Percentiles rank a stretch among this genome's conserved stretches.
Evolutionary conservation across 257 asterid genomes (phyloP).

Genomic region (Penstemon davidsonii): DNA sequence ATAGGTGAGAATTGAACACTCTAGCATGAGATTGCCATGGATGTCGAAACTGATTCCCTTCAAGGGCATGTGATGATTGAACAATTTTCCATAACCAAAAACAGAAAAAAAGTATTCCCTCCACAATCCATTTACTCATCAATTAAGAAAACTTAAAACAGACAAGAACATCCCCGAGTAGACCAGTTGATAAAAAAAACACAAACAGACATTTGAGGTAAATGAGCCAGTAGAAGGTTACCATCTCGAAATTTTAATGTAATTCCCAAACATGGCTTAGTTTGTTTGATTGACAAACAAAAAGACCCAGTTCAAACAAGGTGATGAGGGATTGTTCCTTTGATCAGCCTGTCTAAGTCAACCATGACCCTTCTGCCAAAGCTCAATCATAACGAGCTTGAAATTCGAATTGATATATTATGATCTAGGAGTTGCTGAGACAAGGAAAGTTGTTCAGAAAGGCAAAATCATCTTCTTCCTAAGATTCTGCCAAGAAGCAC

Average conservation of each 20-base stretch:
- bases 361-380: not conserved
- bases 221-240: conserved; percentile 5
- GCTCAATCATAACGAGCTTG: not conserved
- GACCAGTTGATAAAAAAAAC: no score
- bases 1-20: no score
- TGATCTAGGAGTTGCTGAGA: not conserved
- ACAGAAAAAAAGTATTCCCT: no score
- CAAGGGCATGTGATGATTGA: no score
- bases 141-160: no score
- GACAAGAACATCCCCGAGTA: no score
- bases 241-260: not conserved
- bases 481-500: not conserved
- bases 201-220: not conserved
- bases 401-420: not conserved
- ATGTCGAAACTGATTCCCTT: no score
- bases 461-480: not conserved
- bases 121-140: no score
- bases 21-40: no score
- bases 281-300: not conserved
- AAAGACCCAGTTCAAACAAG: conserved; percentile 8
- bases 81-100: no score
- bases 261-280: not conserved
- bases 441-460: not conserved
- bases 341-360: conserved; percentile 3
- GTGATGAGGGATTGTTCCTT: not conserved